Conservation (phyloP, 495 filamentous ascomycete species). For the Corynascus novoguineensis region DNA sequence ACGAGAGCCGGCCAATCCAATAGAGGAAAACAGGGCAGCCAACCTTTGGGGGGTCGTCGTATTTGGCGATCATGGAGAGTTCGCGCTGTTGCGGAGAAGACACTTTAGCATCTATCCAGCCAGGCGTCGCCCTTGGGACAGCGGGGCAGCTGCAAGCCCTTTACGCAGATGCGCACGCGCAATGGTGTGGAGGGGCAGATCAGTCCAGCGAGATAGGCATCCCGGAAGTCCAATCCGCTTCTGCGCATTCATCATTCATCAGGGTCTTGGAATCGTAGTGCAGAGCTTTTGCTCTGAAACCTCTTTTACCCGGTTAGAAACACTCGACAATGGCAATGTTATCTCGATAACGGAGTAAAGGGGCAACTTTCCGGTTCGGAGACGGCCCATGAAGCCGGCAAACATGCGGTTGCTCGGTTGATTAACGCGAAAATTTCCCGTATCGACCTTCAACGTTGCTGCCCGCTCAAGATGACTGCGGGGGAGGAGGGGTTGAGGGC, state of each 20-base stretch:
- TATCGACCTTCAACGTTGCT: neutral
- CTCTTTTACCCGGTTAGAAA: neutral
- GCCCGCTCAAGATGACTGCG: neutral
- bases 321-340: constrained; percentile 10
- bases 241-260: neutral
- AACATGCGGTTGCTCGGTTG: constrained; percentile 3
- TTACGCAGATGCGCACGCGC: constrained; percentile 2
- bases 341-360: neutral
- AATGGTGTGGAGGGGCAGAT: neutral
- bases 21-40: neutral
- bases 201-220: neutral
- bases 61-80: neutral
- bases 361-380: neutral
- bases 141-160: constrained; percentile 1
- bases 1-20: neutral
- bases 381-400: too few relatives aligned
- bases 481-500: constrained; percentile 7
- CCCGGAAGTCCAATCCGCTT: neutral
- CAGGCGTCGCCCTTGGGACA: neutral
- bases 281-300: neutral
- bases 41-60: neutral
- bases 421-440: constrained; percentile 6
- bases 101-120: neutral
- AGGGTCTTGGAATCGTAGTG: too few relatives aligned
- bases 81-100: neutral